Conservation (phyloP, 2,329 filamentous ascomycete genomes). For the Endocalyx cinctus region DNA sequence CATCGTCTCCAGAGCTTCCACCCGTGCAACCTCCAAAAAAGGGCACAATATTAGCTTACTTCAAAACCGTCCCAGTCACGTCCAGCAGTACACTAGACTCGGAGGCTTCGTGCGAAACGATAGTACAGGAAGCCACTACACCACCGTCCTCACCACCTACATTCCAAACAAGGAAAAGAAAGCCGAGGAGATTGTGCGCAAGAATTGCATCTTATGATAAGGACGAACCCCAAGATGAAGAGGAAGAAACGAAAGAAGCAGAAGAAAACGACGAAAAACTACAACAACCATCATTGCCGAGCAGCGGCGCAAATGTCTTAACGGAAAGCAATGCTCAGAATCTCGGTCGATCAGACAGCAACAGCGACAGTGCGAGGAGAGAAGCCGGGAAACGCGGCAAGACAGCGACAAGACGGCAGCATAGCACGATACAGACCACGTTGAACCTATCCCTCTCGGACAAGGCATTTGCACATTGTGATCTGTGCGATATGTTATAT, state of each 20-base stretch:
- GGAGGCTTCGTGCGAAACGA: no score
- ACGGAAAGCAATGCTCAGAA: conserved; percentile 12
- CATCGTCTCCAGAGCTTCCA: no score
- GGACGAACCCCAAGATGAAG: conserved; percentile 6
- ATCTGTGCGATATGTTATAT: conserved; percentile 39
- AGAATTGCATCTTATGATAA: conserved; percentile 13
- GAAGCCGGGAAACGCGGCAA: conserved; percentile 8
- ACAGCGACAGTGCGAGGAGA: conserved; percentile 7
- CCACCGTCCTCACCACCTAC: conserved; percentile 27
- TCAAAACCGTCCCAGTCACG: no score
- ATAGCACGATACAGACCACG: conserved; percentile 32
- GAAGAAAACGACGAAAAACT: background rate
- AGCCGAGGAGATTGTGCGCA: conserved; percentile 29
- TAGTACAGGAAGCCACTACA: no score
- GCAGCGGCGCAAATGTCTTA: background rate
- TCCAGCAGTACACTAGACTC: no score
- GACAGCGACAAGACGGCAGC: conserved; percentile 6
- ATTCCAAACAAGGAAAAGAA: conserved; percentile 14
- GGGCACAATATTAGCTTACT: no score
- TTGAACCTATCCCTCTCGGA: conserved; percentile 34
- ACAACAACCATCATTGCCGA: background rate
- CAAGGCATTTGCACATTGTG: conserved; percentile 35
- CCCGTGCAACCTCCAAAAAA: no score
- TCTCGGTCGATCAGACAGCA: conserved; percentile 2
- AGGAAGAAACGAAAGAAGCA: conserved; percentile 5